Percentiles rank a stretch among this genome's conserved stretches.
Conservation (phyloP, 1,284 basidiomycete genomes). For the Fomitiporia mediterranea region DNA sequence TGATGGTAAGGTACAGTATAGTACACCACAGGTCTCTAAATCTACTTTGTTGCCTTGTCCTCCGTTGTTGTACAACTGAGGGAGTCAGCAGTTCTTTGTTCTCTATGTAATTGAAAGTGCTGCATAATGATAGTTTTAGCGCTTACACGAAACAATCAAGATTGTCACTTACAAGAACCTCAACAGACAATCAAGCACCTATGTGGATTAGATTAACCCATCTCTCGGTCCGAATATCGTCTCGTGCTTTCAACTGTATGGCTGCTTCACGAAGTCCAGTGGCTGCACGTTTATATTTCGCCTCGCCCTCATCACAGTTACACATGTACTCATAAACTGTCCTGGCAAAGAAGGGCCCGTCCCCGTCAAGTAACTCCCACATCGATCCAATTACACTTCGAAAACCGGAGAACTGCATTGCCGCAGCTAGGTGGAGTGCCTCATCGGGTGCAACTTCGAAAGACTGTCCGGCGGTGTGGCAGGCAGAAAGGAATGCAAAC, state of each 20-base stretch:
- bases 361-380: constrained; percentile 32
- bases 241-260: not conserved
- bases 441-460: constrained; percentile 28
- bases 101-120: not conserved
- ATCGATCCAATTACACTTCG: constrained; percentile 36
- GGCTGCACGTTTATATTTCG: not conserved
- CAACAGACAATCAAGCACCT: not conserved
- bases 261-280: not conserved
- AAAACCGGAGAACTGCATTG: constrained; percentile 33
- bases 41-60: no score
- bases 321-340: not conserved
- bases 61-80: no score
- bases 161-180: not conserved
- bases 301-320: not conserved
- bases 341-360: constrained; percentile 20
- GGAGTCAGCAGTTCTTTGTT: no score
- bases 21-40: no score
- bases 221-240: not conserved
- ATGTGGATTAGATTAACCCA: not conserved
- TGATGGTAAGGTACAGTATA: no score
- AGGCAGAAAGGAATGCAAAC: constrained; percentile 36
- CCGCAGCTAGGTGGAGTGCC: constrained; percentile 33
- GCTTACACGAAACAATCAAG: not conserved
- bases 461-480: constrained; percentile 24
- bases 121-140: not conserved